Evolutionary conservation across 192 early-diverging fungal species (phyloP).

Genomic region (Linnemannia schmuckeri): DNA sequence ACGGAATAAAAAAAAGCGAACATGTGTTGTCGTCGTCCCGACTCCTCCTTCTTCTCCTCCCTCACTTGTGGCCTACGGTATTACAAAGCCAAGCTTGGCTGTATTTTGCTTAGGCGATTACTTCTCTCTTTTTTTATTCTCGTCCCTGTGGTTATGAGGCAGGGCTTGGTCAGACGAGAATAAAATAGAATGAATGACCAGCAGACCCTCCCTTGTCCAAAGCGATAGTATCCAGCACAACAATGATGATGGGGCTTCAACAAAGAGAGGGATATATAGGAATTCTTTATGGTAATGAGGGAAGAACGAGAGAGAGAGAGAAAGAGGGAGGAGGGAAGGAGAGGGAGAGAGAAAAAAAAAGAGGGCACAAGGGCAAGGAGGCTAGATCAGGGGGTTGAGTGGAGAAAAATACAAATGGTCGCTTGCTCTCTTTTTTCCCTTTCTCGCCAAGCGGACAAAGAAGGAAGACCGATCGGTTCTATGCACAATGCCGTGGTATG

Average conservation of each 20-base stretch:
- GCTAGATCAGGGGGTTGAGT: neutral
- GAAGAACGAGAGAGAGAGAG: neutral
- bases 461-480: constrained; percentile 9
- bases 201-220: neutral
- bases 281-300: neutral
- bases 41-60: no score
- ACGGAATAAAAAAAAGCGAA: neutral
- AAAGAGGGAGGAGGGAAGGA: neutral
- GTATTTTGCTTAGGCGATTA: neutral
- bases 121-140: neutral
- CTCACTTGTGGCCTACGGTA: neutral
- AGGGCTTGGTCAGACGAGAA: constrained; percentile 8
- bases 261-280: neutral
- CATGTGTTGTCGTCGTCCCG: neutral
- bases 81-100: neutral
- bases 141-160: constrained; percentile 1
- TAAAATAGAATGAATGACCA: neutral
- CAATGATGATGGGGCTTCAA: neutral
- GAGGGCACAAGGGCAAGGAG: constrained; percentile 14
- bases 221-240: neutral
- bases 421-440: neutral
- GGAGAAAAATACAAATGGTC: neutral
- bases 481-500: constrained; percentile 1
- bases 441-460: neutral
- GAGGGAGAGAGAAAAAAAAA: neutral